phyloP scores from a whole-genome alignment of 2,329 filamentous ascomycete species.

The Colletotrichum sp. region DNA sequence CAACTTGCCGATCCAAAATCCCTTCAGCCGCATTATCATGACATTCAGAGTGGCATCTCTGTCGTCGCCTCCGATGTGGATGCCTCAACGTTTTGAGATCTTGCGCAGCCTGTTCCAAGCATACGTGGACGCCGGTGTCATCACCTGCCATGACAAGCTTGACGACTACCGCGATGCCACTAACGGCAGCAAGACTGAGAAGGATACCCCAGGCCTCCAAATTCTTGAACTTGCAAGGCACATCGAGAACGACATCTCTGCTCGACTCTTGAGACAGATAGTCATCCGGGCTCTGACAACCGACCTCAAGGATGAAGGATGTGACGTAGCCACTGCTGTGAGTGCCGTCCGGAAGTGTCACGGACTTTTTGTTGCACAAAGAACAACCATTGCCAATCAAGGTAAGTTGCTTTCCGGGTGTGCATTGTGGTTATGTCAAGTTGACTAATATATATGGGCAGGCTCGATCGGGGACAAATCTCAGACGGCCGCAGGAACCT shows the following conservation, averaged over 20 bases:
- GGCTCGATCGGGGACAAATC: neutral
- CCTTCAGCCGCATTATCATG: neutral
- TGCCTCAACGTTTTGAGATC: neutral
- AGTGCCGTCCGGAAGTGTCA: neutral
- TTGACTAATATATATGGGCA: neutral
- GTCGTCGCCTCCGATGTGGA: neutral
- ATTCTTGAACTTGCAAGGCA: neutral
- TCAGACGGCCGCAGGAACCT: neutral
- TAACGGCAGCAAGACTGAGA: neutral
- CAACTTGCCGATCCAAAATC: neutral
- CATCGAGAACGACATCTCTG: neutral
- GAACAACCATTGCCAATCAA: neutral
- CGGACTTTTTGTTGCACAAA: neutral
- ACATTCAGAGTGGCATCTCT: neutral
- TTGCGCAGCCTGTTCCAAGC: neutral
- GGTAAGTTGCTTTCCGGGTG: neutral
- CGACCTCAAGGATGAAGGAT: neutral
- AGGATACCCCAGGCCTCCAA: neutral
- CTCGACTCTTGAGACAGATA: neutral
- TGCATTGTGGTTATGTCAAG: neutral
- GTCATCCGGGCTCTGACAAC: neutral
- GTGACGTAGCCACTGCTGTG: neutral
- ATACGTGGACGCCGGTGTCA: neutral
- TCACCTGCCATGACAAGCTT: neutral
- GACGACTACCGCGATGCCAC: neutral